Evolutionary conservation across 495 filamentous ascomycete genomes (phyloP), one percentile per base, ranked within the genome.

Genomic region (Friedmanniomyces simplex): DNA sequence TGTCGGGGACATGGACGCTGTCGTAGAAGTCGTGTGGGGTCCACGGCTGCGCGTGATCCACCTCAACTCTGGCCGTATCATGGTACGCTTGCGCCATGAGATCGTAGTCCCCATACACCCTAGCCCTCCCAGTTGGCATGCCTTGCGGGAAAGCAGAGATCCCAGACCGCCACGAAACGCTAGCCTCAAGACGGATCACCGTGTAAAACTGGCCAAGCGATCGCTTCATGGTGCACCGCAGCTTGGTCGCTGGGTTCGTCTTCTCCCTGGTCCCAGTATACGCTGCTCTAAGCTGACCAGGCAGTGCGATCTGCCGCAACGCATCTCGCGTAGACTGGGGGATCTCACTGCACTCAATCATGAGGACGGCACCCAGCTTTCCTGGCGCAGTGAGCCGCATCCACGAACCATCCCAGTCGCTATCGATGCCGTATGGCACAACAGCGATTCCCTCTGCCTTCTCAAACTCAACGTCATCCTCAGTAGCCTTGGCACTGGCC

Each of bases 21-120:
- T 79, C 73, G 60, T 87, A 88, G 66, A 87, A 88, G 55, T 85
- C 81, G 13, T 66, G 65, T 11, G 66, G 66, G 13, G 66, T 54
- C 71, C 70, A 71, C 13, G 24, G 12, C 37, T 50, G 50, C 16
- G n/a, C 32, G 14, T 47, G 52, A n/a, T 60, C 61, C 5, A 48
- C 28, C 14, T 50, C 52, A 1, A 21, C 49, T 34, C 52, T 37
- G 3, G 42, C 20, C 14, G 6, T 1, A 32, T 60, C 61, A 6
- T 25, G 52, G 42, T 51, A 64, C 6, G 56, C 42, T 16, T 46
- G 26, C 13, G 22, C 11, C 1, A 63, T 32, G 3, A 50, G 30
- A 12, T 51, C 41, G 32, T 59, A 63, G 28, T 55, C 51, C 3
- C 24, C 47, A 21, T 62, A 39, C 10, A 48, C 20, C 10, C 20